Conservation (phyloP, 1,139 yeast species). For the Pichia sp. region DNA sequence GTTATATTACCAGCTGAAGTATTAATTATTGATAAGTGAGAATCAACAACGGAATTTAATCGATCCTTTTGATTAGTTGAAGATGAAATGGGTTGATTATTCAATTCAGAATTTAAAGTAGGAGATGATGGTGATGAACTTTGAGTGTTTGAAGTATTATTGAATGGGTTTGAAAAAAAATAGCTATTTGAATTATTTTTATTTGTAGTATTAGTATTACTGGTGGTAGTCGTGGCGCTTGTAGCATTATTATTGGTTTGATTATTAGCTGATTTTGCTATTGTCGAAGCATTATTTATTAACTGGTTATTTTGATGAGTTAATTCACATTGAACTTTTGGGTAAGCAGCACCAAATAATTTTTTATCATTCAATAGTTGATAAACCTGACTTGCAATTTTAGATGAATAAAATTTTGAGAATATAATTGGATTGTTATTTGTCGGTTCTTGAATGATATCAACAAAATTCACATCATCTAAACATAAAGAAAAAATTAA, state of each 20-base stretch:
- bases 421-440: conserved; percentile 34
- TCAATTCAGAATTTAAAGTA: not conserved
- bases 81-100: no score
- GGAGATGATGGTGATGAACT: no score
- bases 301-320: not conserved
- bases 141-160: no score
- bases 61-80: no score
- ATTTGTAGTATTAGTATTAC: no score
- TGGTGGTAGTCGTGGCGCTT: no score
- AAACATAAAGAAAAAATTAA: conserved; percentile 74
- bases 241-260: not conserved
- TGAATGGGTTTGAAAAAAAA: no score
- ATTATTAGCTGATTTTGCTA: no score
- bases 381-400: conserved; percentile 68
- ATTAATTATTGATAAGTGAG: conserved; percentile 2
- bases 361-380: conserved; percentile 58
- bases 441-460: conserved; percentile 39
- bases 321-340: conserved; percentile 37
- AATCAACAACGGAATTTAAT: not conserved
- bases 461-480: conserved; percentile 56
- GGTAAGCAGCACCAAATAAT: conserved; percentile 55
- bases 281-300: no score
- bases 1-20: conserved; percentile 9
- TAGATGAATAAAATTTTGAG: conserved; percentile 61
- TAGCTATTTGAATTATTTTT: no score